These are phyloP conservation scores for Terana coerulea DNA, from an alignment of 768 basidiomycete genomes.

Conservation along the genomic window DNA sequence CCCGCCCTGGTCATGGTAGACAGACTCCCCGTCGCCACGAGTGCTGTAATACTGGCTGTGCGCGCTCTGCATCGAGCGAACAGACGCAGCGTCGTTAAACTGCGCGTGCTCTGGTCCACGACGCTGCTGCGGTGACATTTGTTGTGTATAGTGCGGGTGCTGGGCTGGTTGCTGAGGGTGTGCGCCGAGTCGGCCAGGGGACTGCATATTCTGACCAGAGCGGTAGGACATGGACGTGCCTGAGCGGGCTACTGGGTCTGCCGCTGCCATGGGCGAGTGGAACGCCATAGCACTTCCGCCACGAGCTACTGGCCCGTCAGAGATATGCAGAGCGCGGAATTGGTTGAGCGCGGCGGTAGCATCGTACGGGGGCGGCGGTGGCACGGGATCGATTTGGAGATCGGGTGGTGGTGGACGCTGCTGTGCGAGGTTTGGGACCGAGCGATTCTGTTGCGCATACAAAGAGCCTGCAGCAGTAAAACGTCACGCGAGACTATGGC, in stretches of 20 bases:
- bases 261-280: slow-evolving; percentile 26
- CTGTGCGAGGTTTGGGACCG: slow-evolving; percentile 42
- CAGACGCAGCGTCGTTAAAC: slow-evolving; percentile 16
- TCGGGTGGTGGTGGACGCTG: slow-evolving; percentile 28
- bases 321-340: slow-evolving; percentile 53
- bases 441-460: slow-evolving; percentile 34
- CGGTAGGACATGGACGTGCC: slow-evolving; percentile 23
- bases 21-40: slow-evolving; percentile 19
- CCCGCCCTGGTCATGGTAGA: slow-evolving; percentile 14
- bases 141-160: neutral
- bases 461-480: slow-evolving; percentile 4
- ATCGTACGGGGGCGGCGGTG: slow-evolving; percentile 37
- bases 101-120: slow-evolving; percentile 10
- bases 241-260: slow-evolving; percentile 35
- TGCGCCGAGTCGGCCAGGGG: slow-evolving; percentile 12
- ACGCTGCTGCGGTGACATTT: slow-evolving; percentile 12
- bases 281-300: slow-evolving; percentile 57
- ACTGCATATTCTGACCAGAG: slow-evolving; percentile 6
- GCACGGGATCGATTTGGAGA: slow-evolving; percentile 16
- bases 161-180: neutral
- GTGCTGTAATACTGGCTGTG: slow-evolving; percentile 28
- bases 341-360: slow-evolving; percentile 43
- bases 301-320: slow-evolving; percentile 46
- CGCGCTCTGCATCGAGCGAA: slow-evolving; percentile 32
- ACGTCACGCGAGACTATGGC: neutral